These are phyloP conservation scores for Raffaelea arxii DNA, from an alignment of 2,329 filamentous ascomycete species.

Conservation along the genomic window DNA sequence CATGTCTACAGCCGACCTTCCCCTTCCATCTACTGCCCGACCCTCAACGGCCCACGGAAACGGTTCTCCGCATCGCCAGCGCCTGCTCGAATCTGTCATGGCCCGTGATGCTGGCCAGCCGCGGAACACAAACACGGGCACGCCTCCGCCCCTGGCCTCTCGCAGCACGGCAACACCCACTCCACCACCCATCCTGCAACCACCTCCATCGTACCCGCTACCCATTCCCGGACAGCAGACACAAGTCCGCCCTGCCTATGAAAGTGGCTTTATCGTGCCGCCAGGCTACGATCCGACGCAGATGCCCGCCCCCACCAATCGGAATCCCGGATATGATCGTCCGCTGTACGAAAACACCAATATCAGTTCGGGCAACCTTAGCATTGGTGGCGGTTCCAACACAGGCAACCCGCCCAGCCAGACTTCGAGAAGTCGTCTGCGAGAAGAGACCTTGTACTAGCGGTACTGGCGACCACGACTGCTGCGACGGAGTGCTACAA, in stretches of 20 bases:
- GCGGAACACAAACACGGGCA: conserved; percentile 31
- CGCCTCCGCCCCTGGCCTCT: conserved; percentile 43
- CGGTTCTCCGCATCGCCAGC: conserved; percentile 42
- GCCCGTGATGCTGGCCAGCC: conserved; percentile 7
- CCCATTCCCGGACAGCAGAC: background rate
- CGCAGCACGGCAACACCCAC: conserved; percentile 29
- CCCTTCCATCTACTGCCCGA: conserved; percentile 25
- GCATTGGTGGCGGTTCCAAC: conserved; percentile 47
- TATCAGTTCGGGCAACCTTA: conserved; percentile 26
- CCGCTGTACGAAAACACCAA: conserved; percentile 22
- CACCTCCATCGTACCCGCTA: conserved; percentile 5
- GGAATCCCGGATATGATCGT: conserved; percentile 27
- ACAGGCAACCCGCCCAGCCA: no score
- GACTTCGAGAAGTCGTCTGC: conserved; percentile 41
- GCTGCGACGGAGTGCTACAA: no score
- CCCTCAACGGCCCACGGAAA: conserved; percentile 41
- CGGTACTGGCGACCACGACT: conserved; percentile 7
- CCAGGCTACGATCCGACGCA: conserved; percentile 26
- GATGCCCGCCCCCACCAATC: conserved; percentile 16
- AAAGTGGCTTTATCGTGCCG: conserved; percentile 27
- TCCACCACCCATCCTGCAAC: conserved; percentile 24
- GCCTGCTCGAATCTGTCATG: conserved; percentile 31
- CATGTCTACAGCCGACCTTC: conserved; percentile 3
- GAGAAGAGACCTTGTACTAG: conserved; percentile 43
- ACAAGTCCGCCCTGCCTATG: conserved; percentile 33